These are phyloP conservation scores for Cyberlindnera euphorbiiphila DNA, from an alignment of 805 yeast genomes.

Conservation along the genomic window DNA sequence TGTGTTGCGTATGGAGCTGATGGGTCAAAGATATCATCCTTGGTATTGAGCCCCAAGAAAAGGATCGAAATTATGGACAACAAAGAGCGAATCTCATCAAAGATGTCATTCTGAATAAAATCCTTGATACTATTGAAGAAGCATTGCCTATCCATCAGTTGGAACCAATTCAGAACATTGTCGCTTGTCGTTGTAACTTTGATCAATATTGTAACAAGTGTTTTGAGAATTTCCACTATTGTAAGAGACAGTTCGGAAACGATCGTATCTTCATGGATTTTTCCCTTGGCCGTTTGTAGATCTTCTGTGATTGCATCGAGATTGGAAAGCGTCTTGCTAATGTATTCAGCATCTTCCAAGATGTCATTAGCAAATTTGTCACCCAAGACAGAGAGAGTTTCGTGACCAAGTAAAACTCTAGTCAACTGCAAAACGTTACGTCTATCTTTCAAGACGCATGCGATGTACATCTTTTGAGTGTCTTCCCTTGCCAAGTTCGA, in stretches of 20 bases:
- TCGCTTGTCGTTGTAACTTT: conserved; percentile 34
- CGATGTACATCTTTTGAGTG: conserved; percentile 29
- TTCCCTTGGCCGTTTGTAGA: conserved; percentile 6
- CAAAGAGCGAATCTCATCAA: conserved; percentile 39
- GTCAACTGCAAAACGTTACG: conserved; percentile 43
- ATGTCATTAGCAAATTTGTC: conserved; percentile 23
- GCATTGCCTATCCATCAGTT: conserved; percentile 37
- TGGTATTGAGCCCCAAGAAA: conserved; percentile 53
- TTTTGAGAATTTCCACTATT: conserved; percentile 35
- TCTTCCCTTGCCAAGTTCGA: conserved; percentile 8
- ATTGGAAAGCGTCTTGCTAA: conserved; percentile 20
- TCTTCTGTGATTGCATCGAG: conserved; percentile 5
- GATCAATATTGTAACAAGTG: conserved; percentile 37
- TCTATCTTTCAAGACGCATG: conserved; percentile 48
- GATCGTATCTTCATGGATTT: conserved; percentile 17
- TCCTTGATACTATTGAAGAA: conserved; percentile 19
- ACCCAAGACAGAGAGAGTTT: conserved; percentile 22
- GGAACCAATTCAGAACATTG: conserved; percentile 52
- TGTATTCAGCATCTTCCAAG: conserved; percentile 23
- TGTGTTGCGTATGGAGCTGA: conserved; percentile 40
- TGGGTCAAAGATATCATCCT: conserved; percentile 39
- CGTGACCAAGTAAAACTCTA: conserved; percentile 27
- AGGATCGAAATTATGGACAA: conserved; percentile 46
- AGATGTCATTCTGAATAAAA: conserved; percentile 17
- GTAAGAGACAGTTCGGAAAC: conserved; percentile 33